Percentiles rank a stretch among this genome's conserved stretches.
These are phyloP conservation scores for Phytophthora pinifolia DNA, from an alignment of 352 stramenopile species.

Conservation along the genomic window DNA sequence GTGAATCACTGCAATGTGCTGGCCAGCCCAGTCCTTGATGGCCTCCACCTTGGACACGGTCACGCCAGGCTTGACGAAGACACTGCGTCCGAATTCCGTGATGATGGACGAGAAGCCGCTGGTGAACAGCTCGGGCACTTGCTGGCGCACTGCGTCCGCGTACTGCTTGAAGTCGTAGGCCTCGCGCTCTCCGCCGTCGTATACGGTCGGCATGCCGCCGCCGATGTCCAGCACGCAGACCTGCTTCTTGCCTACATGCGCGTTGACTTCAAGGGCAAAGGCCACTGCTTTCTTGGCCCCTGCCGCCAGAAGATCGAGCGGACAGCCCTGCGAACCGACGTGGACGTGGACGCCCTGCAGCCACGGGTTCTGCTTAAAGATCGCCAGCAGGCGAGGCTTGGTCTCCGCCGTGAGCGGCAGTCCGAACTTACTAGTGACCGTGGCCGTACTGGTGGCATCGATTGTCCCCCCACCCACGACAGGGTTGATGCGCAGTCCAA, in stretches of 20 bases:
- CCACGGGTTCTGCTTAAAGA: constrained; percentile 77
- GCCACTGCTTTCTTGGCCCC: constrained; percentile 73
- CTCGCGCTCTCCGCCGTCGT: constrained; percentile 65
- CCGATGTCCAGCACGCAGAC: constrained; percentile 90
- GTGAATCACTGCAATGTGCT: constrained; percentile 87
- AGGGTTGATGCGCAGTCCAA: constrained; percentile 92
- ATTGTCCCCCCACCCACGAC: constrained; percentile 90
- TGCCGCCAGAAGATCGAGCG: constrained; percentile 78
- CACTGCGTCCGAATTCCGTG: constrained; percentile 90
- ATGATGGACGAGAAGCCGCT: constrained; percentile 79
- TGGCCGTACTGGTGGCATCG: constrained; percentile 84
- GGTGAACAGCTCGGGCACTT: constrained; percentile 86
- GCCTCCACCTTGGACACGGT: constrained; percentile 89
- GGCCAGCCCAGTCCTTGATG: constrained; percentile 80
- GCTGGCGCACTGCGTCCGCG: constrained; percentile 52
- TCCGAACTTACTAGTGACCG: constrained; percentile 91
- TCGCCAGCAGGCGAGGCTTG: constrained; percentile 43
- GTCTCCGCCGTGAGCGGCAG: constrained; percentile 68
- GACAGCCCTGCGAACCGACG: constrained; percentile 86
- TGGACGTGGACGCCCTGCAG: constrained; percentile 90
- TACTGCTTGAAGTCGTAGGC: constrained; percentile 87
- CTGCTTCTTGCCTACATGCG: constrained; percentile 50
- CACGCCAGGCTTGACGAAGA: constrained; percentile 88
- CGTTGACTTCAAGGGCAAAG: constrained; percentile 83
- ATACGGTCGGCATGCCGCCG: constrained; percentile 90